Conservation (phyloP, 306 rosid species). For the Acacia confusa region DNA sequence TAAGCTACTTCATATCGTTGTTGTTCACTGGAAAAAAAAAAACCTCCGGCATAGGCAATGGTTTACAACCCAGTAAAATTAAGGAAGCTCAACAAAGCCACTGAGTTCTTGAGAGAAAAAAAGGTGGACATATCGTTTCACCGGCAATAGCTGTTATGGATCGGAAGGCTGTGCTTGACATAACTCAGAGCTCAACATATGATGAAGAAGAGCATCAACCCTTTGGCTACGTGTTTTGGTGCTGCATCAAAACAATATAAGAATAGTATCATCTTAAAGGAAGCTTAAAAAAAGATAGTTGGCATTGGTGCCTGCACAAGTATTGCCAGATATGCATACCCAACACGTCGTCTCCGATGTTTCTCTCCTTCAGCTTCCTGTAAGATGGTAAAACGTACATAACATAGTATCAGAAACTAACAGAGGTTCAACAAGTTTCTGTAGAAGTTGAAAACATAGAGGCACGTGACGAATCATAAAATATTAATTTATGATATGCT, state of each 20-base stretch:
- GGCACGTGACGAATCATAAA: neutral
- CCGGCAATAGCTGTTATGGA: constrained; percentile 38
- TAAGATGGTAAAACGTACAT: constrained; percentile 26
- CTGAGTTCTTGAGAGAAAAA: neutral
- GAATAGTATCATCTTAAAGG: constrained; percentile 17
- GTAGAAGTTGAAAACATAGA: neutral
- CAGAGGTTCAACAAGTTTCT: neutral
- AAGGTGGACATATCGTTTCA: constrained; percentile 5
- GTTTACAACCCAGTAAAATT: no score
- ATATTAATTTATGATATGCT: constrained; percentile 8
- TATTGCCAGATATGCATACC: constrained; percentile 52
- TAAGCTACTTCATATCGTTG: neutral
- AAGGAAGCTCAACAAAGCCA: no score
- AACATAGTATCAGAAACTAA: constrained; percentile 19
- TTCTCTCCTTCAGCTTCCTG: constrained; percentile 55
- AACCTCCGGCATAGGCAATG: constrained; percentile 24
- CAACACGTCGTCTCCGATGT: constrained; percentile 51
- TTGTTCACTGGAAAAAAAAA: neutral
- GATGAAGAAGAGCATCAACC: constrained; percentile 89
- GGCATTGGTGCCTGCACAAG: constrained; percentile 10
- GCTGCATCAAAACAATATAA: constrained; percentile 52
- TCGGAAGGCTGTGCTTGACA: constrained; percentile 44
- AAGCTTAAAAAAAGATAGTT: constrained; percentile 16
- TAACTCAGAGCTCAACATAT: constrained; percentile 92
- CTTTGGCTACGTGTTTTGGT: constrained; percentile 81